Evolutionary conservation across 495 filamentous ascomycete genomes (phyloP).

Genomic region (Choiromyces venosus): DNA sequence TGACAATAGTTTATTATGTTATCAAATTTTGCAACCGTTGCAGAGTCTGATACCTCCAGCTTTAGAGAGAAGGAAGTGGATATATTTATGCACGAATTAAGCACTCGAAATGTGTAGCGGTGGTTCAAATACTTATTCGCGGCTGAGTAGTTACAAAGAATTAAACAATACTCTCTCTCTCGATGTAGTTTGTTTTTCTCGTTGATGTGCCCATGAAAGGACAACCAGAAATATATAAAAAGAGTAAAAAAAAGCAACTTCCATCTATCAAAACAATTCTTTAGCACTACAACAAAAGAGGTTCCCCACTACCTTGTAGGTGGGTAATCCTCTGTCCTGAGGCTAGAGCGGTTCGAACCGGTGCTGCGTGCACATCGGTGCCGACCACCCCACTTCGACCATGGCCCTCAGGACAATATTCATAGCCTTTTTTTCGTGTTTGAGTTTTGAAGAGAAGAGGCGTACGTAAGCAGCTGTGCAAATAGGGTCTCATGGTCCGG

Average conservation of each 20-base stretch:
- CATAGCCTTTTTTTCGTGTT: neutral
- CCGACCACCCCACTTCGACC: neutral
- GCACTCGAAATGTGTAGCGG: too few relatives aligned
- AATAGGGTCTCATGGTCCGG: neutral
- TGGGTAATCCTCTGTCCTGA: neutral
- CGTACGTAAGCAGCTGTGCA: neutral
- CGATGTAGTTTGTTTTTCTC: too few relatives aligned
- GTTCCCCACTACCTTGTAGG: neutral
- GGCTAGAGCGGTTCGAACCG: neutral
- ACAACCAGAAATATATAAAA: neutral
- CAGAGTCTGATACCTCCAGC: too few relatives aligned
- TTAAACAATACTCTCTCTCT: too few relatives aligned
- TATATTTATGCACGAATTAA: too few relatives aligned
- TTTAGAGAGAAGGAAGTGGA: too few relatives aligned
- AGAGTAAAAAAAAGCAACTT: neutral
- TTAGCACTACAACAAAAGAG: neutral
- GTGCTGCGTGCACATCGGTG: neutral
- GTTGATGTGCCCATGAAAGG: neutral
- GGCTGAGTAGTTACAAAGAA: too few relatives aligned
- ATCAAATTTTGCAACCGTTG: too few relatives aligned
- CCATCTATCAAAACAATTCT: neutral
- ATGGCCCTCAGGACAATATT: neutral
- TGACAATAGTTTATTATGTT: too few relatives aligned
- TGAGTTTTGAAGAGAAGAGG: neutral
- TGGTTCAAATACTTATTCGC: too few relatives aligned